These are phyloP conservation scores for Fusarium luffae DNA, from an alignment of 2,329 filamentous ascomycete genomes.

Conservation along the genomic window DNA sequence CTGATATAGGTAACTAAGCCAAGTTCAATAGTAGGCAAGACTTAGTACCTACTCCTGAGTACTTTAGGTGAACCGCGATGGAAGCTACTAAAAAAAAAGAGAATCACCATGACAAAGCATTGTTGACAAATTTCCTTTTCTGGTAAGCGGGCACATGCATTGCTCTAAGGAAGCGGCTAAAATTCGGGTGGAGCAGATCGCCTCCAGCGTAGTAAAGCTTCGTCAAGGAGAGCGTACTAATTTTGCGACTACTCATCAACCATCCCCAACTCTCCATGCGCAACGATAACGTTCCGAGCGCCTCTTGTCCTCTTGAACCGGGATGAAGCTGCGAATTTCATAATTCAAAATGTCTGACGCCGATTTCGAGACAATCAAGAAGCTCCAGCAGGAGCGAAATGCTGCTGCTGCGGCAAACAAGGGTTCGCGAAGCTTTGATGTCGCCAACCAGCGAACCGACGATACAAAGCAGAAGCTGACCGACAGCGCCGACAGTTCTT, in stretches of 20 bases:
- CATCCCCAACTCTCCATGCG: conserved; percentile 50
- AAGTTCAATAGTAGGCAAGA: not conserved
- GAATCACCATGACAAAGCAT: not conserved
- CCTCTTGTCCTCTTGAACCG: conserved; percentile 55
- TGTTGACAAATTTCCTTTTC: conserved; percentile 24
- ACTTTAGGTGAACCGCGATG: too few species aligned
- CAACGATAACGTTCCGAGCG: conserved; percentile 50
- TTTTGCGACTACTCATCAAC: conserved; percentile 47
- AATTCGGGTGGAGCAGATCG: conserved; percentile 46
- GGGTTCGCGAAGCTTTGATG: conserved; percentile 82
- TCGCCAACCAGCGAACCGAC: conserved; percentile 83
- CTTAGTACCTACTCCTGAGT: not conserved
- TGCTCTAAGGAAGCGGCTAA: conserved; percentile 46
- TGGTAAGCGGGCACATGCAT: conserved; percentile 22
- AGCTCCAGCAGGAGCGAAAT: conserved; percentile 93
- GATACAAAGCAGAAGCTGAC: conserved; percentile 92
- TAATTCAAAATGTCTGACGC: conserved; percentile 73
- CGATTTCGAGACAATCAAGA: conserved; percentile 88
- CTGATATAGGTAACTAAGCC: not conserved
- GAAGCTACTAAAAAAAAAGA: not conserved
- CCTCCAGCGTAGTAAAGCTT: conserved; percentile 45
- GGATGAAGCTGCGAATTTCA: conserved; percentile 53
- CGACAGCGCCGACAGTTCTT: conserved; percentile 86
- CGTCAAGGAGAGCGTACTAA: conserved; percentile 40
- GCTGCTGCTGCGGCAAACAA: conserved; percentile 81